Evolutionary conservation across 2,329 filamentous ascomycete genomes (phyloP).

Genomic region (Lecanicillium sp.): DNA sequence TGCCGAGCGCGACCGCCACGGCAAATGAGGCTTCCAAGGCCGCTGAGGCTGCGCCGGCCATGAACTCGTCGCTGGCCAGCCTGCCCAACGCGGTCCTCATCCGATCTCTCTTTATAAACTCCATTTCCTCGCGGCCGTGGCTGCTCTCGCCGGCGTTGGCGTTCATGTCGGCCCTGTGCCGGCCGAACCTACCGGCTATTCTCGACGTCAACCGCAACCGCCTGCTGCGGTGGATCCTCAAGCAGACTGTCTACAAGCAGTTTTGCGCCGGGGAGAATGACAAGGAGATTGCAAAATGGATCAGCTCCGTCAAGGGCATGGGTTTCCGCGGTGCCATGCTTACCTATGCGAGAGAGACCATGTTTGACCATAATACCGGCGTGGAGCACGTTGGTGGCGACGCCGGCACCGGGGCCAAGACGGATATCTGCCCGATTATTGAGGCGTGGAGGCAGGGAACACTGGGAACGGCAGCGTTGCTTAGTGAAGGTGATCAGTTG

Average conservation of each 20-base stretch:
- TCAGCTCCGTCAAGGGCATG: not conserved
- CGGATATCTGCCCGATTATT: conserved; percentile 24
- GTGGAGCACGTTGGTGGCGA: too few relatives aligned
- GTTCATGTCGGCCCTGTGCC: not conserved
- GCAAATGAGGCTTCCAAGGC: too few relatives aligned
- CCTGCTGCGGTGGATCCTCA: conserved; percentile 36
- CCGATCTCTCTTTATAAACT: not conserved
- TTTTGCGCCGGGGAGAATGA: conserved; percentile 45
- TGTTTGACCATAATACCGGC: not conserved
- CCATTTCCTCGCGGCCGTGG: not conserved
- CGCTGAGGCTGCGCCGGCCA: not conserved
- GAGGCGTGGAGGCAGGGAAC: conserved; percentile 27
- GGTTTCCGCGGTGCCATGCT: conserved; percentile 3
- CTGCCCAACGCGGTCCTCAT: not conserved
- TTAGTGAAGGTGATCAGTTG: conserved; percentile 26
- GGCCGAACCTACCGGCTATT: conserved; percentile 7
- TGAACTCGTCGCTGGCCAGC: not conserved
- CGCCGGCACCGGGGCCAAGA: too few relatives aligned
- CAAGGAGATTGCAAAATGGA: not conserved
- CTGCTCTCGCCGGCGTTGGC: not conserved
- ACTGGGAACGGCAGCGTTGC: conserved; percentile 21
- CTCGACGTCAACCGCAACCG: conserved; percentile 42
- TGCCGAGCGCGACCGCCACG: too few relatives aligned
- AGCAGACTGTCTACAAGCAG: conserved; percentile 45
- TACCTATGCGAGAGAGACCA: conserved; percentile 4